Evolutionary conservation across 2,329 filamentous ascomycete genomes (phyloP), one percentile per base, ranked within the genome.

Genomic region (Coniochaeta hoffmannii): DNA sequence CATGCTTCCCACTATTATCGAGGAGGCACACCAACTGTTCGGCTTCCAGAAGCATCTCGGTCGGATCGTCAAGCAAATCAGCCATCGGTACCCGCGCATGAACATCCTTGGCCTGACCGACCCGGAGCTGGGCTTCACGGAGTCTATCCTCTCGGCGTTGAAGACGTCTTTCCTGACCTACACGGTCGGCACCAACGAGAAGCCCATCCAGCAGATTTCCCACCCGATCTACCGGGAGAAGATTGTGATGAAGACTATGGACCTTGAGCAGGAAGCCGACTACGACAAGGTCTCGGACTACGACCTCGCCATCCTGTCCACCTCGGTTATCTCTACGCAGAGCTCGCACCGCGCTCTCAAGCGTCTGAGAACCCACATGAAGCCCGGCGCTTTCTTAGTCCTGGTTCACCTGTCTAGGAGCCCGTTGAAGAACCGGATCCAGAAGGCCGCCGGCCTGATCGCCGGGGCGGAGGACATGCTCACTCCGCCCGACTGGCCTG

Each of bases 41-140:
- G 55, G 54, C 1, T 71, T 73, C 58, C 66, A 69, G 34, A 54
- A 56, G 1, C 70, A 74, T 24, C 28, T 75, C 4, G 59, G 65
- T 6, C 64, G 66, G 1, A 61, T 74, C 11, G 59, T 68, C 9
- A 59, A 62, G 50, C 73, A 76, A 59, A 68, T 76, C 8, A 57
- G 63, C 0, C 73, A 76, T 61, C 66, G 67, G 11, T 71, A 72
- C 41, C 67, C 73, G 0, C 62, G 62, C 3, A 73, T 75, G 71
- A 64, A 68, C 9, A 67, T 73, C 14, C 63, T 77, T 1, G 67
- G 68, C 1, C 56, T 76, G 1, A 67, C 68, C 0, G 68, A 69
- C 7, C 58, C 65, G 0, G 62, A 64, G 1, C 28, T 63, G n/a
- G 61, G 62, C 1, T 58, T 76, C 31, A 64, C 65, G 0, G 61